Evolutionary conservation across 768 basidiomycete genomes (phyloP).

Genomic region (Boletus bicolor): DNA sequence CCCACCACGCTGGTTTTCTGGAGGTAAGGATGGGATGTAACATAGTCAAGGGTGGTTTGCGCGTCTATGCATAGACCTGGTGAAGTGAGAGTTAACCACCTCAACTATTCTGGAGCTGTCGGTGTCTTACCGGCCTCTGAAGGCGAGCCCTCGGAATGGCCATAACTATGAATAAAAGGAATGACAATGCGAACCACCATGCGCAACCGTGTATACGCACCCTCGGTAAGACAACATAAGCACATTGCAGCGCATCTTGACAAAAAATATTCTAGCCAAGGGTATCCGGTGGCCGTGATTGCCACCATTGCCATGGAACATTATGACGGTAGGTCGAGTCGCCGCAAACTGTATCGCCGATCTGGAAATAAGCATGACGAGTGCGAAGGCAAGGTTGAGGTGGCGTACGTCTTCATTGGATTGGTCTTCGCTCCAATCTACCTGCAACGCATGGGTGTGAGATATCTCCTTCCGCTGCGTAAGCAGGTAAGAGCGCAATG

Average conservation of each 20-base stretch:
- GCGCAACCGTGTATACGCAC: slow-evolving; percentile 38
- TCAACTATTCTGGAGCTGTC: neutral
- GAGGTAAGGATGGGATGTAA: slow-evolving; percentile 60
- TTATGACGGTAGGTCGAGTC: slow-evolving; percentile 77
- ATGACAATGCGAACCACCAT: neutral
- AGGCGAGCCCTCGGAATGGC: slow-evolving; percentile 80
- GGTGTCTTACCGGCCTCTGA: slow-evolving; percentile 67
- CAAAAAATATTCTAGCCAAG: slow-evolving; percentile 76
- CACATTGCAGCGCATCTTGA: slow-evolving; percentile 87
- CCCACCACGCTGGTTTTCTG: slow-evolving; percentile 66
- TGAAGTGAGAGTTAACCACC: neutral
- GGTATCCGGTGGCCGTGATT: slow-evolving; percentile 90
- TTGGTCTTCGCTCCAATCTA: slow-evolving; percentile 37
- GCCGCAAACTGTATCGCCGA: slow-evolving; percentile 36
- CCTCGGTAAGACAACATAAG: slow-evolving; percentile 93
- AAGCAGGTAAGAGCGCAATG: slow-evolving; percentile 75
- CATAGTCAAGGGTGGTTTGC: slow-evolving; percentile 75
- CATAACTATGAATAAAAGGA: slow-evolving; percentile 56
- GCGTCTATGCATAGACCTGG: slow-evolving; percentile 80
- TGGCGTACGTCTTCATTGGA: slow-evolving; percentile 58
- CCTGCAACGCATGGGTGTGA: slow-evolving; percentile 29
- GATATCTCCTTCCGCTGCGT: slow-evolving; percentile 53
- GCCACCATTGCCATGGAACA: slow-evolving; percentile 92
- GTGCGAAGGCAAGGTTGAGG: neutral
- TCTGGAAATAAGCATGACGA: neutral